Evolutionary conservation across 345 rosid species (phyloP), one percentile per base, ranked within the genome.

Genomic region (Cardamine occulta): DNA sequence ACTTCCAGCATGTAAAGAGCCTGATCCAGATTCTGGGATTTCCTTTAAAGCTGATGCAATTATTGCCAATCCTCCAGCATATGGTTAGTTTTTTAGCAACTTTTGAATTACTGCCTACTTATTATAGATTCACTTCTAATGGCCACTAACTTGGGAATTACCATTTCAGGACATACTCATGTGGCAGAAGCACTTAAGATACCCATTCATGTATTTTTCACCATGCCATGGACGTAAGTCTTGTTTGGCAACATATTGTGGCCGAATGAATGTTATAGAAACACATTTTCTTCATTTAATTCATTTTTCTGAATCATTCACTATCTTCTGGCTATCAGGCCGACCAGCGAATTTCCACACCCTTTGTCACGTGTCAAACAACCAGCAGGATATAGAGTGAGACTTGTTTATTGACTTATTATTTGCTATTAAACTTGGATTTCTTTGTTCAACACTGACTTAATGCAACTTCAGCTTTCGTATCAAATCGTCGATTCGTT

Each of bases 211-310:
- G 87, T 96, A 63, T 93, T 96, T 81, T 96, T 96, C 92, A 96
- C 99, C 15, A 96, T 96, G 99, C 99, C 99, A 62, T 96, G 99
- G 99, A 96, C 98, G 99, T 96, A 91, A 93, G 99, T 92, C 79
- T 84, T 82, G 64, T 79, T 83, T 80, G 81, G 80, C 84, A 79
- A 84, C 81, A 79, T 61, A 81, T 77, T 83, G 51, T 83, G n/a
- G 79, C 73, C 62, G 71, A 63, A 71, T 79, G 76, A 62, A 59
- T 49, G 40, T 65, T 64, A 73, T 75, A 70, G 52, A 42, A 67
- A 39, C 76, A 64, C 63, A 9, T 74, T 72, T 51, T 60, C 28
- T 53, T 65, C 10, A 47, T n/a, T 5, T 9, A 73, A 8, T 31
- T 84, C 62, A 32, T 63, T 74, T 74, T 52, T 81, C 49, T 75